A percentile compares a stretch with the other conserved stretches of the same genome.
Conservation (phyloP, 176 grass and related monocot genomes). For the Phragmites australis region DNA sequence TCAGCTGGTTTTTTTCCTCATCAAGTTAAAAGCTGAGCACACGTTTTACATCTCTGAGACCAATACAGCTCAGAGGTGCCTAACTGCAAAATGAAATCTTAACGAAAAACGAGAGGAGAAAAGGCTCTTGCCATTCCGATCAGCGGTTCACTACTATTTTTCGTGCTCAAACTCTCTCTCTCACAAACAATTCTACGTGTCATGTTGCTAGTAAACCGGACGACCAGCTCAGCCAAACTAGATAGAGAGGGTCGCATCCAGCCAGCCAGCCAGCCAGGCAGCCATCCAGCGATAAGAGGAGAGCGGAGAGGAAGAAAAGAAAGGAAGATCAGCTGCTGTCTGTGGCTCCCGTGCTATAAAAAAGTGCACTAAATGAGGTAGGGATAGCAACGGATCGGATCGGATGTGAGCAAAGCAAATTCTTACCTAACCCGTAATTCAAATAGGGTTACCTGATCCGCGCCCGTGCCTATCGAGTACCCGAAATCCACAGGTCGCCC, state of each 20-base stretch:
- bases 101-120: not conserved
- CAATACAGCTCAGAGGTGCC: not conserved
- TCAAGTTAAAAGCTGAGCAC: not conserved
- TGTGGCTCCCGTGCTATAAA: constrained; percentile 44
- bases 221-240: not conserved
- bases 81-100: not conserved
- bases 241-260: not conserved
- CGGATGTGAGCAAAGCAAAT: no score
- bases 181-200: not conserved
- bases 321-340: constrained; percentile 38
- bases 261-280: no score
- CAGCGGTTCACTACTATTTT: not conserved
- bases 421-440: no score
- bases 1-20: no score
- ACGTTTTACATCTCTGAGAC: not conserved
- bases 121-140: constrained; percentile 11
- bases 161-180: not conserved
- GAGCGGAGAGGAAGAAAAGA: not conserved
- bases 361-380: no score
- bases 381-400: no score
- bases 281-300: not conserved
- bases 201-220: constrained; percentile 31
- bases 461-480: no score
- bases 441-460: no score
- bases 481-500: no score